Base-by-base conservation (phyloP, 306 rosid species). In the Glycine latifolia region DNA sequence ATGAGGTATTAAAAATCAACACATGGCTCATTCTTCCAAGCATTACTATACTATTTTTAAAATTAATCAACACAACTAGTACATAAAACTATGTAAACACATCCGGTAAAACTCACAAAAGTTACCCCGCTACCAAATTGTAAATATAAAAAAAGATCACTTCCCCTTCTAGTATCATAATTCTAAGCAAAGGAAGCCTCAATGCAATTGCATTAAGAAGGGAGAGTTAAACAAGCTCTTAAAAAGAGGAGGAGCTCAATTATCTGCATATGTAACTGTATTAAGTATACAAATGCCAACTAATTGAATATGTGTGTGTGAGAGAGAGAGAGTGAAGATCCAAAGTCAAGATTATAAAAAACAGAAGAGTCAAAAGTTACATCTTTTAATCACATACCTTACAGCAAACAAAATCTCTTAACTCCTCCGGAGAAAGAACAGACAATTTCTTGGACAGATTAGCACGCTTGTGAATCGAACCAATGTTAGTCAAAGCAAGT, bases 381-480 rank as follows among this genome's bases (percentile, higher is more conserved):
- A 67, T 73, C 47, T 55, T 56, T 77, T 74, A 68, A 37, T 12
- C 17, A 81, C 94, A 77, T 48, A 92, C 99, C 99, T 95, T 93
- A 69, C 85, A 82, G 90, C 99, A 93, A 78, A 95, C 89, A 88
- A 95, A 87, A 85, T 95, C 95, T 85, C 89, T 92, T 85, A 95
- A 81, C 69, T 95, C 99, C 76, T 81, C 87, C 2, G 82, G 91
- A 81, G 93, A 82, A 87, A 93, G 98, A 75, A 87, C 90, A 12
- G 94, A 93, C 77, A 95, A 77, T 75, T 92, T 95, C 91, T 92
- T 95, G n/a, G 99, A 86, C 16, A 95, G 90, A 89, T 93, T 91
- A 43, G 84, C 91, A 65, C 97, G 96, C 84, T 89, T 93, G 89
- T 92, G 90, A 79, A 95, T 90, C 71, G 97, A 89, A 86, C 99